Percentiles rank a stretch among this genome's conserved stretches.
phyloP scores from a whole-genome alignment of 495 filamentous ascomycete species.

The Neurospora sp. region DNA sequence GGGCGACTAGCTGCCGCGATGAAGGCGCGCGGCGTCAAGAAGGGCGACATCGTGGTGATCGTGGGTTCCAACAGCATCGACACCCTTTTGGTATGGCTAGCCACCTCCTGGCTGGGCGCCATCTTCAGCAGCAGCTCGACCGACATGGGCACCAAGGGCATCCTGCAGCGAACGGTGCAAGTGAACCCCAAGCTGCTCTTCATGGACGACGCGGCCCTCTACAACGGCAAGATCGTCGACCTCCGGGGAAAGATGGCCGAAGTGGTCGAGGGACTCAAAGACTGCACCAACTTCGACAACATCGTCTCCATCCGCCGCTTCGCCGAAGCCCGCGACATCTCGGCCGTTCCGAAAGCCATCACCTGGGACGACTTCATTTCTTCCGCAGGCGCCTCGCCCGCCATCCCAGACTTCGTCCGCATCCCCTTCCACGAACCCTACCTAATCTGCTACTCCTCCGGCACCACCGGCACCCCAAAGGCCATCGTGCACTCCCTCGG shows the following conservation, averaged over 20 bases:
- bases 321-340: conserved; percentile 47
- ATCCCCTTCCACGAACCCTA: conserved; percentile 60
- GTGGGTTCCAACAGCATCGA: conserved; percentile 67
- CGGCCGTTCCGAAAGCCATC: conserved; percentile 40
- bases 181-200: conserved; percentile 62
- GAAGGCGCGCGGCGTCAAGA: conserved; percentile 48
- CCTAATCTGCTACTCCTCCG: conserved; percentile 61
- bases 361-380: conserved; percentile 45
- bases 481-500: conserved; percentile 65
- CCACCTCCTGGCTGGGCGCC: conserved; percentile 54
- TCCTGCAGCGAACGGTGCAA: conserved; percentile 63
- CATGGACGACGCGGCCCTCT: conserved; percentile 67
- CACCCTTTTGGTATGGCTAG: conserved; percentile 56
- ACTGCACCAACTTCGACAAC: conserved; percentile 49
- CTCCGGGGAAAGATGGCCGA: conserved; percentile 61
- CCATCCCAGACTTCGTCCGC: conserved; percentile 43
- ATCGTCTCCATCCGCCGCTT: conserved; percentile 60
- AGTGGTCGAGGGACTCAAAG: conserved; percentile 49
- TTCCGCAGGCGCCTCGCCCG: conserved; percentile 20
- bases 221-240: conserved; percentile 68
- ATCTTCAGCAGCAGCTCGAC: conserved; percentile 64
- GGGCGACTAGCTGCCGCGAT: conserved; percentile 52
- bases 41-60: conserved; percentile 62
- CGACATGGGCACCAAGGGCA: conserved; percentile 69
- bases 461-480: conserved; percentile 66